Evolutionary conservation across 805 yeast genomes (phyloP).

Genomic region (Candida silvatica): DNA sequence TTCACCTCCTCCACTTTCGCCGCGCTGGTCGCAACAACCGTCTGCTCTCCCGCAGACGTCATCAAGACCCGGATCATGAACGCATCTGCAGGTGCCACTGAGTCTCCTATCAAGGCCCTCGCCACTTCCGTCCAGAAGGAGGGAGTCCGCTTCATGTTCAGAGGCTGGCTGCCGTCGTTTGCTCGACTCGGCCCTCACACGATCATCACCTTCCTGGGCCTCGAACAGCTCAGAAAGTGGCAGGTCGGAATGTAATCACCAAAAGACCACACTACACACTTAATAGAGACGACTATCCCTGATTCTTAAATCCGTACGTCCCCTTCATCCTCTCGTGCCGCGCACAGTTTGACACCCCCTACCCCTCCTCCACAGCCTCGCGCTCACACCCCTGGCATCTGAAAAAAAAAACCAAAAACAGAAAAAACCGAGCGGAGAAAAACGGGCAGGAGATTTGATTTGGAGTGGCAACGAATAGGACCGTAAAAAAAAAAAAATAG

Average conservation of each 20-base stretch:
- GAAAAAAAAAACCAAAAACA: too few species aligned
- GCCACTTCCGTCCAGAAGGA: constrained; percentile 50
- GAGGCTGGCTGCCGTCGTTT: constrained; percentile 90
- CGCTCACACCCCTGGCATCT: too few species aligned
- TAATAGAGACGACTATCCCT: too few species aligned
- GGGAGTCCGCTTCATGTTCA: constrained; percentile 73
- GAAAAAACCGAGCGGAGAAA: too few species aligned
- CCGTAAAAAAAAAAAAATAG: background rate
- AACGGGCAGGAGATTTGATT: too few species aligned
- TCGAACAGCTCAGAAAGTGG: constrained; percentile 50
- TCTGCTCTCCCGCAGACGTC: constrained; percentile 90
- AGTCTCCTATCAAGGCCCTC: constrained; percentile 44
- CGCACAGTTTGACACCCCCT: too few species aligned
- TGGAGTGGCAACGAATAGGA: too few species aligned
- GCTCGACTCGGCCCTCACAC: constrained; percentile 81
- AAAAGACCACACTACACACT: too few species aligned
- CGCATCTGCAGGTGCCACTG: constrained; percentile 33
- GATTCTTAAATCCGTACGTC: too few species aligned
- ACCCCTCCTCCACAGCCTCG: too few species aligned
- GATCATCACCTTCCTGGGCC: constrained; percentile 57
- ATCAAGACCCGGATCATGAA: constrained; percentile 86
- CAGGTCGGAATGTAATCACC: constrained; percentile 15
- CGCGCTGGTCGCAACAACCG: constrained; percentile 83
- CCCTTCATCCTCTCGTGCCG: too few species aligned
- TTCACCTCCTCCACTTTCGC: constrained; percentile 73